A percentile compares a stretch with the other conserved stretches of the same genome.
Conservation (phyloP, 768 basidiomycete genomes). For the Tylopilus vinaceipallidus region DNA sequence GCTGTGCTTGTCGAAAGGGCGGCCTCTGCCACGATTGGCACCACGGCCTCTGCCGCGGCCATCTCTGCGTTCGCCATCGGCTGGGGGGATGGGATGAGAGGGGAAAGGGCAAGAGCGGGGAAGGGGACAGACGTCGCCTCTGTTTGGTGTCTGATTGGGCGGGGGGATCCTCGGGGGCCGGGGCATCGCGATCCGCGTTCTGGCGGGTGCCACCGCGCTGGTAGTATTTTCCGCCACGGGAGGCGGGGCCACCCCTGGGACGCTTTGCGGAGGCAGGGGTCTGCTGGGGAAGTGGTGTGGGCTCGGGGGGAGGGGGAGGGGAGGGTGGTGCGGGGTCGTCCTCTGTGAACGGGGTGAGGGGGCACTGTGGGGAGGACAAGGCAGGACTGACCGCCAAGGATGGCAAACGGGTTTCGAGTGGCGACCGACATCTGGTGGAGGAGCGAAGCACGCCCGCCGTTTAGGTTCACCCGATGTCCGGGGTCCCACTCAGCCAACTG, state of each 20-base stretch:
- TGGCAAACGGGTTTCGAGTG: constrained; percentile 81
- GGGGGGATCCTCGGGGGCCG: constrained; percentile 37
- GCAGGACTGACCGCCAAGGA: constrained; percentile 66
- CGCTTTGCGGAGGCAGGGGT: constrained; percentile 43
- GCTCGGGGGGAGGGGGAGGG: constrained; percentile 33
- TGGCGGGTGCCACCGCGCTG: constrained; percentile 53
- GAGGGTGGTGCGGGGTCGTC: constrained; percentile 43
- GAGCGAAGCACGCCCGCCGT: not conserved
- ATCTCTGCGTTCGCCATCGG: constrained; percentile 46
- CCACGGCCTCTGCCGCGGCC: constrained; percentile 44
- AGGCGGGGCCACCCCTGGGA: constrained; percentile 52
- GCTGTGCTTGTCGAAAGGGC: constrained; percentile 84
- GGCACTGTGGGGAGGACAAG: not conserved
- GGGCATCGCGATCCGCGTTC: constrained; percentile 39
- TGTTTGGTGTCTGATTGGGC: constrained; percentile 32
- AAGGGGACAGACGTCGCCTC: constrained; percentile 29
- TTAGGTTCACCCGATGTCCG: constrained; percentile 21
- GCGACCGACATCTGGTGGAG: constrained; percentile 76
- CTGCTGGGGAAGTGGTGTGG: constrained; percentile 30
- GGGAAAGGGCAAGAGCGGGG: not conserved
- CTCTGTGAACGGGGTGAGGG: constrained; percentile 34
- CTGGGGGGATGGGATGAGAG: constrained; percentile 20
- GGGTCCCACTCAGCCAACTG: constrained; percentile 49
- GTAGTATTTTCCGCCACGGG: constrained; percentile 72
- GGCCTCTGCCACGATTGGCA: constrained; percentile 57